Evolutionary conservation across 2,329 filamentous ascomycete species (phyloP), one percentile per base, ranked within the genome.

Genomic region (Colletotrichum liriopes): DNA sequence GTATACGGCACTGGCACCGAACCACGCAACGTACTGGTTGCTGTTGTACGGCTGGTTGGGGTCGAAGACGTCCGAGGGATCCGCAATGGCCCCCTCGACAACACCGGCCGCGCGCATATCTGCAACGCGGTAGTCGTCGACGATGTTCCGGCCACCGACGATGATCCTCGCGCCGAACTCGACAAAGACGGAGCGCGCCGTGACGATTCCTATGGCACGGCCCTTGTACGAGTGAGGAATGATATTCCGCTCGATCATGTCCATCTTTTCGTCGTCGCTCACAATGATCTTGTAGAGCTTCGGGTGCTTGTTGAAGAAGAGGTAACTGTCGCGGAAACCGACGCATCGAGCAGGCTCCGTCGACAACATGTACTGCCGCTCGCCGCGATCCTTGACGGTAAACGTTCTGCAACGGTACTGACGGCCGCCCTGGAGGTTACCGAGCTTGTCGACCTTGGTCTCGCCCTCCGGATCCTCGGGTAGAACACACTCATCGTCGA

Each of bases 211-310:
- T 81, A 99, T 99, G 6, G 96, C 94, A 65, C 96, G 94, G 72
- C 96, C 96, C 83, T 98, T 99, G 90, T 99, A 99, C 37, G 95
- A 98, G 85, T 98, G 96, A 1, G 96, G 96, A 74, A 99, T 98
- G 79, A 99, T 93, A 7, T 97, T 93, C 73, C 96, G 92, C 76
- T 97, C 94, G 79, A 99, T 99, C 85, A 99, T 90, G 82, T 98
- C 95, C 73, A 93, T 92, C 86, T 99, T 99, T 83, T 97, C 96
- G n/a, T 96, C 93, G 75, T 99, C 96, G 77, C 95, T 95, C 68
- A 98, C 94, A 78, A 99, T 98, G 78, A 99, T 98, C 86, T 99
- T 99, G 89, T 95, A 96, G 18, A 99, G 92, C 78, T 95, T 92
- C 80, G 94, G 93, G 83, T 99, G 96, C 84, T 98, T 99, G 75